Conservation (phyloP, 164 flowering plant genomes). For the Tinospora cordifolia region DNA sequence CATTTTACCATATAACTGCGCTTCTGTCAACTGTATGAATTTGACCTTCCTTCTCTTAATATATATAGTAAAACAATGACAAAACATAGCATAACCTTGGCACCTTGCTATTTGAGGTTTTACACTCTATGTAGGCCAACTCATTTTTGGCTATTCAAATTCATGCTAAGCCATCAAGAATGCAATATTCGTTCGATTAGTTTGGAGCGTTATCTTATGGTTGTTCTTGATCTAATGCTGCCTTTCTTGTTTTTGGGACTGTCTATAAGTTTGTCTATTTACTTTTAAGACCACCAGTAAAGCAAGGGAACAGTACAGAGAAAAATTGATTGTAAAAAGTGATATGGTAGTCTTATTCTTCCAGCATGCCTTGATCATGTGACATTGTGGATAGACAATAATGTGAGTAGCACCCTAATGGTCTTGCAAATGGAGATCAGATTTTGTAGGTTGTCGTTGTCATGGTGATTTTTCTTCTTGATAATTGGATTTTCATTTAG, state of each 20-base stretch:
- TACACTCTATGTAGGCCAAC: neutral
- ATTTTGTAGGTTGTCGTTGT: no score
- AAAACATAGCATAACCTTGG: neutral
- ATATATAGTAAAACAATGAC: neutral
- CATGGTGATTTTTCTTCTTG: neutral
- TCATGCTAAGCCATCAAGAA: no score
- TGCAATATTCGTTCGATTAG: no score
- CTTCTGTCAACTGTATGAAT: neutral
- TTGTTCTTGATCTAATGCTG: neutral
- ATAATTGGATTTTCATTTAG: neutral
- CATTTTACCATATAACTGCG: neutral
- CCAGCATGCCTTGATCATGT: neutral
- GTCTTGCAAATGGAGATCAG: neutral
- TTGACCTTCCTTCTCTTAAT: neutral
- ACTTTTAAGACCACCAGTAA: neutral
- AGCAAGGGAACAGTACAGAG: no score
- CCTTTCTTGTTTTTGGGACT: neutral
- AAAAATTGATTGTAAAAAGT: no score
- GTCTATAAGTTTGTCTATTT: neutral
- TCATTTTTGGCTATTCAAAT: no score
- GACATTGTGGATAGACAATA: neutral
- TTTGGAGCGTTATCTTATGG: no score
- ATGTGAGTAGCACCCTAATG: neutral
- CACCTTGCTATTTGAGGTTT: neutral
- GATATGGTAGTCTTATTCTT: neutral